Evolutionary conservation across 805 yeast species (phyloP), one percentile per base, ranked within the genome.

Genomic region (Zygosaccharomyces gambellarensis): DNA sequence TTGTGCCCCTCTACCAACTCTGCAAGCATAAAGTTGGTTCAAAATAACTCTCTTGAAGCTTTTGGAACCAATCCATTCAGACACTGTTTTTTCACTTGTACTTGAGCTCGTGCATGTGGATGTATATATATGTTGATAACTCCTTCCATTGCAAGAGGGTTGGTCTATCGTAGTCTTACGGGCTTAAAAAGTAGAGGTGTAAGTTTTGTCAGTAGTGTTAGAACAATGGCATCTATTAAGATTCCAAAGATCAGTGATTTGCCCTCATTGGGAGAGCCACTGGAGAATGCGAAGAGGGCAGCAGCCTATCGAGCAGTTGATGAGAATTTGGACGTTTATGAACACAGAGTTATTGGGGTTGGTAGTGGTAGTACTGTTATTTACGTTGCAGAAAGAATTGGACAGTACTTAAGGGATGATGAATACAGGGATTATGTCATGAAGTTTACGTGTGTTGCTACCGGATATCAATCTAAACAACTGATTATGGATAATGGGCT

Each of bases 311-410:
- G 77, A 48, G 99, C 99, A 1, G 96, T 94, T 30, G 96, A 92
- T 67, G 90, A 87, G 48, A 67, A 66, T 48, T 38, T 65, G 12
- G 59, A 66, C 64, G 85, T 87, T 30, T 67, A 76, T 21, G 58
- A 72, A 34, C 88, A 90, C 55, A 81, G 77, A 59, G 85, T 88
- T 12, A 78, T 94, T 14, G 99, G 99, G 36, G 82, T 94, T 53
- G 99, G 99, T 10, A 88, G 97, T 22, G 99, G 99, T 1, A 85
- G 96, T 21, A 94, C 99, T 0, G 99, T 94, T 3, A 87, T 94
- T n/a, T 94, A 88, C 66, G 96, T 87, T 51, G 99, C 97, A 22
- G 98, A 94, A 68, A 77, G 97, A 62, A 78, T 94, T 49, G 96
- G 95, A 7, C 70, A 68, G 48, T 66, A 67, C 46, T 46, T 64